Evolutionary conservation across 169 alveolate genomes (phyloP), one percentile per base, ranked within the genome.

Genomic region (Eimeria tenella): DNA sequence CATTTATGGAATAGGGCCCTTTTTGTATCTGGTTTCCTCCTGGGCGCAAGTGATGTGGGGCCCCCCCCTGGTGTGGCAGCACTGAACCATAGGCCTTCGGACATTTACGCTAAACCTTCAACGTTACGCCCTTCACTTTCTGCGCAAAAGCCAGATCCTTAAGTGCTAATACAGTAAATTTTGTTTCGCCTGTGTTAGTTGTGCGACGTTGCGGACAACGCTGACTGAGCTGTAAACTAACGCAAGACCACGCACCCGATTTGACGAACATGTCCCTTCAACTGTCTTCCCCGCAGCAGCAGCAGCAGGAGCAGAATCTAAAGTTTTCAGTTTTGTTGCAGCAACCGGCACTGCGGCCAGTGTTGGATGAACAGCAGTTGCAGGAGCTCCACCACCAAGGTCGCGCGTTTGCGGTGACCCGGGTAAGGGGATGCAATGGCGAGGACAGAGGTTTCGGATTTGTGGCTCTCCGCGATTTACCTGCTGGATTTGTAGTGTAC

Each of bases 301-400:
- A 15, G 75, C 73, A 58, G 9, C 42, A 0, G 42, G 31, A 49
- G 71, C 65, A 42, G 81, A 25, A n/a, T n/a, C 92, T 42, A 62
- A 21, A 53, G 82, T 63, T 62, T 49, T 77, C 75, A 19, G 79
- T 56, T 6, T 62, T 62, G 63, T 50, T 84, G 81, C 92, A 84
- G 92, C 92, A 84, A 56, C 79, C 49, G 68, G 21, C 17, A 25
- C 81, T 62, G 68, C 92, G 62, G 65, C 92, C 75, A 23, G 81
- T 84, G 49, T 63, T 60, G 42, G 60, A 84, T 0, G 65, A 53
- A 11, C 81, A 62, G 68, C 92, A 84, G 63, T 50, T 63, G 92
- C 79, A 84, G 55, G 31, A 62, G 63, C 81, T 84, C 25, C 75
- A 84, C 81, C 81, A 84, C 81, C 92, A 58, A 58, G 89, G 89